Evolutionary conservation across 2,329 filamentous ascomycete species (phyloP).

Genomic region (Talaromyces sp.): DNA sequence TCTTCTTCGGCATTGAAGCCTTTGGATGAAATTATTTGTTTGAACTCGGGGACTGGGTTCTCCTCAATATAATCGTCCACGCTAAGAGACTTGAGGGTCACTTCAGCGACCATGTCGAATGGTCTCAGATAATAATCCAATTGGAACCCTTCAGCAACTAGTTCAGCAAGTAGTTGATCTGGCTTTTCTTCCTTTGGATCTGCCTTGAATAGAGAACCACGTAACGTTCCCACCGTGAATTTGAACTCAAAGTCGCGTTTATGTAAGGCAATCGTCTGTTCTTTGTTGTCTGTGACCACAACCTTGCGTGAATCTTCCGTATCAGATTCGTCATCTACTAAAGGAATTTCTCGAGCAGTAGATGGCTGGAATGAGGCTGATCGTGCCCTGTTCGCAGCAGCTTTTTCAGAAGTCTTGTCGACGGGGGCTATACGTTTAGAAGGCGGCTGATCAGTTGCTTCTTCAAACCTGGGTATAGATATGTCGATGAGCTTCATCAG

Average conservation of each 20-base stretch:
- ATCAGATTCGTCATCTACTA: conserved; percentile 63
- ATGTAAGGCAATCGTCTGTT: conserved; percentile 63
- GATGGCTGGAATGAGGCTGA: conserved; percentile 71
- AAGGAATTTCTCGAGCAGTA: conserved; percentile 65
- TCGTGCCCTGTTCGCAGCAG: conserved; percentile 42
- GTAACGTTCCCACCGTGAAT: conserved; percentile 89
- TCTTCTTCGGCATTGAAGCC: conserved; percentile 62
- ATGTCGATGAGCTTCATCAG: conserved; percentile 95
- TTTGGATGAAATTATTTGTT: conserved; percentile 94
- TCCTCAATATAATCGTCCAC: conserved; percentile 93
- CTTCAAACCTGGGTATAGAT: conserved; percentile 77
- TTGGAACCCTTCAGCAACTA: conserved; percentile 83
- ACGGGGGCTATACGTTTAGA: conserved; percentile 20
- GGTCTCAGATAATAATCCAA: conserved; percentile 82
- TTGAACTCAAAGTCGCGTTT: conserved; percentile 94
- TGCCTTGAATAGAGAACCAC: conserved; percentile 84
- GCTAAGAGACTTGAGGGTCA: conserved; percentile 77
- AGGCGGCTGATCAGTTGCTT: conserved; percentile 33
- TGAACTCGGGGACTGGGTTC: conserved; percentile 82
- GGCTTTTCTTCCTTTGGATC: conserved; percentile 69
- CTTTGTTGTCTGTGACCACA: conserved; percentile 43
- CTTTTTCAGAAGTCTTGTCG: conserved; percentile 28
- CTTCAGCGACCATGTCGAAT: conserved; percentile 89
- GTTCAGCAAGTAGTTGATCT: conserved; percentile 79
- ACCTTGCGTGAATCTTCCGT: conserved; percentile 58